Evolutionary conservation across 495 filamentous ascomycete genomes (phyloP).

Genomic region (Penicillium cinerascens): DNA sequence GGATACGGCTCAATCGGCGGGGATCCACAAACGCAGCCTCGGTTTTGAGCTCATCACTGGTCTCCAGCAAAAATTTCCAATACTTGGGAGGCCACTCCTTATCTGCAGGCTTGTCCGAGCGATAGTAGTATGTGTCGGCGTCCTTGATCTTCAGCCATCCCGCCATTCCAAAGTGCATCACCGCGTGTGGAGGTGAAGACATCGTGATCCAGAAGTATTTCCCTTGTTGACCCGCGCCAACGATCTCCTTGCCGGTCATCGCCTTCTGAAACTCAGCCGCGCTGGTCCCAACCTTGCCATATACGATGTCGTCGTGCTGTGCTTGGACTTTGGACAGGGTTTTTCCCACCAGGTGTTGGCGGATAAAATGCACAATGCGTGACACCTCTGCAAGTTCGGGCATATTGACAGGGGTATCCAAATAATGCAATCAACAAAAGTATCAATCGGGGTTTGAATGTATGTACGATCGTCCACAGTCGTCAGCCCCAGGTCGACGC

Average conservation of each 20-base stretch:
- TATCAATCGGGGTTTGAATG: constrained; percentile 1
- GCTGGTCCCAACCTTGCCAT: constrained; percentile 81
- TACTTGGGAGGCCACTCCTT: constrained; percentile 83
- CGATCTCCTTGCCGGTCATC: constrained; percentile 71
- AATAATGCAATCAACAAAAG: not conserved
- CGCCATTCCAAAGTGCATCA: constrained; percentile 89
- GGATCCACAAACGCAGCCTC: constrained; percentile 83
- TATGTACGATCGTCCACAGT: not conserved
- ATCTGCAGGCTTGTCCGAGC: constrained; percentile 57
- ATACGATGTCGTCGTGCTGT: constrained; percentile 75
- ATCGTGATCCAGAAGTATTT: constrained; percentile 93
- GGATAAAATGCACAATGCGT: constrained; percentile 79
- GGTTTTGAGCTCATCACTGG: constrained; percentile 54
- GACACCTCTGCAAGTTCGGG: constrained; percentile 85
- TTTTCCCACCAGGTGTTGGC: constrained; percentile 76
- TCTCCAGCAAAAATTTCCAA: constrained; percentile 79
- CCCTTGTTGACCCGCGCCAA: constrained; percentile 75
- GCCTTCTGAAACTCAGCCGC: constrained; percentile 66
- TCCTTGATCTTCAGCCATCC: constrained; percentile 87
- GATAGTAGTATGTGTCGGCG: constrained; percentile 74
- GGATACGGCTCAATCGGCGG: constrained; percentile 70
- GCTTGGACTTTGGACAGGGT: constrained; percentile 67
- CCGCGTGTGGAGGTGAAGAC: constrained; percentile 72
- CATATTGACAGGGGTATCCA: constrained; percentile 43
- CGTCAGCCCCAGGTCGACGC: not conserved